Conservation (phyloP, 2,329 filamentous ascomycete species). For the Dothistroma pini region DNA sequence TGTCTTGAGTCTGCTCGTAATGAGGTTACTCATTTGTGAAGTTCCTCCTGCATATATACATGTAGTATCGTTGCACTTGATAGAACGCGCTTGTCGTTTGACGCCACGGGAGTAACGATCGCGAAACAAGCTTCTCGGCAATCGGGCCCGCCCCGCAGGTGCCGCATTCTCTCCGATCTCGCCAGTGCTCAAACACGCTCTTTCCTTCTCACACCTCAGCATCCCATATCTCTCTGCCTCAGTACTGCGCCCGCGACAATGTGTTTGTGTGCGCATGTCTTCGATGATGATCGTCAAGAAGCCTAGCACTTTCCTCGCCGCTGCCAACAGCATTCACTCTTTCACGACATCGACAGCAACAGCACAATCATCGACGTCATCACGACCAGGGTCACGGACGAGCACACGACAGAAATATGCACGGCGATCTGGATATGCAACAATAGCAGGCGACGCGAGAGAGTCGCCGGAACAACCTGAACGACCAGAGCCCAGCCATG, state of each 20-base stretch:
- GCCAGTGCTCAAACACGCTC: conserved; percentile 10
- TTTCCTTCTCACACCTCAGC: neutral
- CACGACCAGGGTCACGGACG: conserved; percentile 32
- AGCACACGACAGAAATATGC: conserved; percentile 30
- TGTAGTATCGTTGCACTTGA: neutral
- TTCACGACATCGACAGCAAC: conserved; percentile 28
- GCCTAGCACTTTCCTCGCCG: conserved; percentile 31
- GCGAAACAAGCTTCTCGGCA: conserved; percentile 2
- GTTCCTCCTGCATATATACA: neutral
- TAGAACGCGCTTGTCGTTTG: neutral
- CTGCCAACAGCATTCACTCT: conserved; percentile 28
- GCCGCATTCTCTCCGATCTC: neutral
- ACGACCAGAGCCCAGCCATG: conserved; percentile 21
- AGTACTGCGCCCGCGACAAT: conserved; percentile 16
- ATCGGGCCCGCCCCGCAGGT: neutral
- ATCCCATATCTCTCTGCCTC: conserved; percentile 2
- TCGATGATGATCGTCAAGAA: conserved; percentile 40
- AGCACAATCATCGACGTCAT: conserved; percentile 42
- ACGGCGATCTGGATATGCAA: conserved; percentile 29
- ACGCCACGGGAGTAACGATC: neutral
- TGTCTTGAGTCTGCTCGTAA: neutral
- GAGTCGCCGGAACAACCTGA: conserved; percentile 25
- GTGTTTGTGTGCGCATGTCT: conserved; percentile 14
- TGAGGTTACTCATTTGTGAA: neutral
- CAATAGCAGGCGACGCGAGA: conserved; percentile 28